These are phyloP conservation scores for Paramecium pentaurelia DNA, from an alignment of 73 alveolate genomes.

Conservation along the genomic window DNA sequence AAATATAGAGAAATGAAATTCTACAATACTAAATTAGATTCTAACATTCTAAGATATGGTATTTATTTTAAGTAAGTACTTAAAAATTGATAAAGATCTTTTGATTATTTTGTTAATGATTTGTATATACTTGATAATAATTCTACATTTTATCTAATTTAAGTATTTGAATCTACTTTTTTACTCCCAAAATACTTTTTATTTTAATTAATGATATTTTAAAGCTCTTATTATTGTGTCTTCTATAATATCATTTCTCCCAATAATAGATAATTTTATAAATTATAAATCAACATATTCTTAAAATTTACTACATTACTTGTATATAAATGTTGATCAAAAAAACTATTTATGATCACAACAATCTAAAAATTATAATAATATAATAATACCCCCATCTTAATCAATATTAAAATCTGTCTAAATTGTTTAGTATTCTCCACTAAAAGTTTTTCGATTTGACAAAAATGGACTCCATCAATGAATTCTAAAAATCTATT, in stretches of 20 bases:
- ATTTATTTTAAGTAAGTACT: neutral
- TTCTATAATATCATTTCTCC: neutral
- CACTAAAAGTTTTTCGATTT: neutral
- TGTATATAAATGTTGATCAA: neutral
- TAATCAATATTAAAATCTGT: neutral
- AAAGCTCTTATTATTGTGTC: neutral
- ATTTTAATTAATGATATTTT: neutral
- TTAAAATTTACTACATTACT: neutral
- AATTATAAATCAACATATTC: neutral
- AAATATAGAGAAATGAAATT: neutral
- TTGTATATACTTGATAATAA: neutral
- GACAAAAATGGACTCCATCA: neutral
- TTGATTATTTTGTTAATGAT: neutral
- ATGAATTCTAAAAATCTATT: neutral
- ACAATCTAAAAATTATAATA: neutral
- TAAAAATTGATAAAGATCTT: conserved; percentile 2
- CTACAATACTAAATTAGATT: neutral
- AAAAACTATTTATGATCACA: conserved; percentile 25
- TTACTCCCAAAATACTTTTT: neutral
- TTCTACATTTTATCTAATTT: conserved; percentile 25
- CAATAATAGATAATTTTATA: neutral
- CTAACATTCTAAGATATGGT: neutral
- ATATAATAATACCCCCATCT: neutral
- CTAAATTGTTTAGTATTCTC: neutral
- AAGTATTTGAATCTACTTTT: neutral